Percentiles rank a stretch among this genome's conserved stretches.
Evolutionary conservation across 129 eudicot species (phyloP).

Genomic region (Flaveria sonorensis): DNA sequence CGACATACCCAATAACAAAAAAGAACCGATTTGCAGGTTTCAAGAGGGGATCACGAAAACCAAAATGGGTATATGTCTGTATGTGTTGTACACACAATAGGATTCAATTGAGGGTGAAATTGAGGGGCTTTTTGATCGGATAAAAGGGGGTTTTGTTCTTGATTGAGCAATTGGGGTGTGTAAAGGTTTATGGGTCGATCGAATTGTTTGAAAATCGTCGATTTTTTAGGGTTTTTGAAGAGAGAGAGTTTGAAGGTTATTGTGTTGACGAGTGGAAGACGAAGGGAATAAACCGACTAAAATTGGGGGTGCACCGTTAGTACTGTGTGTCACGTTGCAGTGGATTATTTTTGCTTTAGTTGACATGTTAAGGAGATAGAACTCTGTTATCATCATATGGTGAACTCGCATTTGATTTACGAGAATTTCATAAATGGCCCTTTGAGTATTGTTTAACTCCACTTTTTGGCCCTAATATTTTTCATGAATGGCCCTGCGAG

Average conservation of each 20-base stretch:
- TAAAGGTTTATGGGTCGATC: slow-evolving; percentile 23
- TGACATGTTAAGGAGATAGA: not conserved
- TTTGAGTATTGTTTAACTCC: too few relatives aligned
- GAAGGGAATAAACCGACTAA: slow-evolving; percentile 36
- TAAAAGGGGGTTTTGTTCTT: not conserved
- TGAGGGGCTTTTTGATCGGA: slow-evolving; percentile 25
- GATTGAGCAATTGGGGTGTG: slow-evolving; percentile 6
- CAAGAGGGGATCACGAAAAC: slow-evolving; percentile 26
- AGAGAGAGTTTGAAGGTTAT: slow-evolving; percentile 14
- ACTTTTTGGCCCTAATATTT: not conserved
- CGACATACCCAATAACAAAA: slow-evolving; percentile 40
- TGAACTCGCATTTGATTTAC: too few relatives aligned
- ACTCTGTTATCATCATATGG: too few relatives aligned
- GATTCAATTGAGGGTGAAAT: not conserved
- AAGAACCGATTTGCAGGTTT: not conserved
- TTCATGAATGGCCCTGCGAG: slow-evolving; percentile 1
- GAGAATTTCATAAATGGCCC: too few relatives aligned
- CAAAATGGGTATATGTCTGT: not conserved
- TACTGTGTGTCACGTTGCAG: slow-evolving; percentile 26
- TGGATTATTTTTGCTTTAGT: slow-evolving; percentile 28
- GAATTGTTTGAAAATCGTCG: slow-evolving; percentile 12
- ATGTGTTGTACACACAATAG: not conserved
- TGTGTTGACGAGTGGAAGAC: slow-evolving; percentile 42
- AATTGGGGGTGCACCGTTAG: slow-evolving; percentile 29
- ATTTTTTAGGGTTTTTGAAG: slow-evolving; percentile 35